A percentile compares a stretch with the other conserved stretches of the same genome.
phyloP scores from a whole-genome alignment of 2,329 filamentous ascomycete species.

The Falciphora oryzae region DNA sequence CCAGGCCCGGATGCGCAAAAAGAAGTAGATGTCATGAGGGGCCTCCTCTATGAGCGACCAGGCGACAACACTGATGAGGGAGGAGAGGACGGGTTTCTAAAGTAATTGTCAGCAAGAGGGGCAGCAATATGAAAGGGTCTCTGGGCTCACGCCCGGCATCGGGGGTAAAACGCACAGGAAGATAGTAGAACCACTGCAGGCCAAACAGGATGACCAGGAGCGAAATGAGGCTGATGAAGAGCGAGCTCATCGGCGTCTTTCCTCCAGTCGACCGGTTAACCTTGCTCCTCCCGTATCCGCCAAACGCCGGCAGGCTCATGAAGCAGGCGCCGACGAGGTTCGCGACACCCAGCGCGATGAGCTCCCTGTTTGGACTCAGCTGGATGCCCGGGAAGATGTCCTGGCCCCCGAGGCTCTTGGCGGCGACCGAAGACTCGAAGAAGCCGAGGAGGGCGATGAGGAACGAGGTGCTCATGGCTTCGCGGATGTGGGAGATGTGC shows the following conservation, averaged over 20 bases:
- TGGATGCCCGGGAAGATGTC: conserved; percentile 72
- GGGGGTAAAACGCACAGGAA: conserved; percentile 64
- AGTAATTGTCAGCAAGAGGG: conserved; percentile 5
- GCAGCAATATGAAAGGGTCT: background rate
- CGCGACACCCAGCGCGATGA: conserved; percentile 83
- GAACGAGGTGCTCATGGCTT: conserved; percentile 85
- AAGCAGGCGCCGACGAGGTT: conserved; percentile 92
- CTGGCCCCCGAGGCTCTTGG: conserved; percentile 73
- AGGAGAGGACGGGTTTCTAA: conserved; percentile 85
- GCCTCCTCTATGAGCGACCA: conserved; percentile 94
- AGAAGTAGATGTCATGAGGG: conserved; percentile 87
- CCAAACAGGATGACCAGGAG: conserved; percentile 75
- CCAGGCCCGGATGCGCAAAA: conserved; percentile 78
- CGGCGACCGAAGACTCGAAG: conserved; percentile 94
- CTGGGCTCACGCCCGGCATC: no score
- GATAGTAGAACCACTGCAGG: conserved; percentile 87
- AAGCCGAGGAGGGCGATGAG: conserved; percentile 94
- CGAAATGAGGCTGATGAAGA: conserved; percentile 79
- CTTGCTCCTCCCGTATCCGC: conserved; percentile 92
- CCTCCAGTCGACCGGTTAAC: conserved; percentile 90
- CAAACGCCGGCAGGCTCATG: conserved; percentile 88
- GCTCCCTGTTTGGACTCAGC: conserved; percentile 84
- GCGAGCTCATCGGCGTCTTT: conserved; percentile 86
- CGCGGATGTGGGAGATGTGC: conserved; percentile 75
- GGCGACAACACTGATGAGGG: conserved; percentile 93